Evolutionary conservation across 164 flowering plant genomes (phyloP).

Genomic region (Euptelea pleiosperma): DNA sequence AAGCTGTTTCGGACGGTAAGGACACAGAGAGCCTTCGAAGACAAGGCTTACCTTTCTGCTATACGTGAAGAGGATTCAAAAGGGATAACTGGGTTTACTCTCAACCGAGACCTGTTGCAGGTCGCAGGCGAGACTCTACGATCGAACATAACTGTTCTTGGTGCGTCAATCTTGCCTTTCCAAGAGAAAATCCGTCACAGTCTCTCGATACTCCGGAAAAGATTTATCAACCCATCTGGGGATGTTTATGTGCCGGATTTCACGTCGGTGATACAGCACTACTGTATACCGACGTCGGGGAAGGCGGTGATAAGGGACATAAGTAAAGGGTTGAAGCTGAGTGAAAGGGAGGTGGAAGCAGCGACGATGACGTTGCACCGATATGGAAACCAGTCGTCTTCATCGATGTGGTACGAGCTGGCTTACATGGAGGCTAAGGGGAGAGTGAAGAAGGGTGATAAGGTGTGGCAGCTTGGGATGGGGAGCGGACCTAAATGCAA

Average conservation of each 20-base stretch:
- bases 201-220: constrained; percentile 26
- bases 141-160: constrained; percentile 32
- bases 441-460: constrained; percentile 54
- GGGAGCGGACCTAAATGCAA: constrained; percentile 60
- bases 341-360: constrained; percentile 49
- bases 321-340: constrained; percentile 45
- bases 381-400: constrained; percentile 65
- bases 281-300: constrained; percentile 58
- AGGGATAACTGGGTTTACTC: constrained; percentile 56
- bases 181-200: constrained; percentile 33
- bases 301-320: constrained; percentile 44
- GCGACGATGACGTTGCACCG: constrained; percentile 59
- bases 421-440: constrained; percentile 60
- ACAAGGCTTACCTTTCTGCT: constrained; percentile 39
- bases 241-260: constrained; percentile 58
- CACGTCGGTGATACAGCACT: constrained; percentile 44
- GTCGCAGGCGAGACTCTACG: constrained; percentile 48
- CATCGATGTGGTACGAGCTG: constrained; percentile 64
- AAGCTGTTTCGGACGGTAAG: constrained; percentile 29
- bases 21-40: constrained; percentile 47
- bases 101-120: constrained; percentile 33
- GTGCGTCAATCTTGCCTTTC: constrained; percentile 42
- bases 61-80: constrained; percentile 52
- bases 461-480: constrained; percentile 58
- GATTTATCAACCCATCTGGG: constrained; percentile 17